A percentile compares a stretch with the other conserved stretches of the same genome.
phyloP scores from a whole-genome alignment of 768 basidiomycete genomes.

The Amanita inopinata region DNA sequence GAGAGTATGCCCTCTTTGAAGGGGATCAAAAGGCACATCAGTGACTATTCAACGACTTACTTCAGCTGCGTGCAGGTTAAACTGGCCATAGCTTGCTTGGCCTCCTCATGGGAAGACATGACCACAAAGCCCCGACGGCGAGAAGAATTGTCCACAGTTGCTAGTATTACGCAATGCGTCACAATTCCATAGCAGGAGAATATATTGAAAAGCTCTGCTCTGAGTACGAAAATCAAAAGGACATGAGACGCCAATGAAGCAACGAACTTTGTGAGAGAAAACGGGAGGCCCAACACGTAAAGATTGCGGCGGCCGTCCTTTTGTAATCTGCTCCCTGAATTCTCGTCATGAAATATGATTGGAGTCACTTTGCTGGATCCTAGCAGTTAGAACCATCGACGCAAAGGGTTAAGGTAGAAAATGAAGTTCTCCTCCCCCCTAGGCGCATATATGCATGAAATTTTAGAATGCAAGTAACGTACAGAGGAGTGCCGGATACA shows the following conservation, averaged over 20 bases:
- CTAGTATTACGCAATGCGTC: slow-evolving; percentile 70
- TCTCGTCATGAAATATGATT: slow-evolving; percentile 17
- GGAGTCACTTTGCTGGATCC: slow-evolving; percentile 29
- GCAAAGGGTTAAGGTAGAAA: background rate
- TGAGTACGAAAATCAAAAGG: slow-evolving; percentile 12
- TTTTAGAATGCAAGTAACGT: slow-evolving; percentile 20
- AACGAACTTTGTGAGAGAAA: slow-evolving; percentile 66
- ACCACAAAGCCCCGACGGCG: slow-evolving; percentile 78
- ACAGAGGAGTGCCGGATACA: slow-evolving; percentile 46
- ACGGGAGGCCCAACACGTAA: slow-evolving; percentile 78
- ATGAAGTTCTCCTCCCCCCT: slow-evolving; percentile 13
- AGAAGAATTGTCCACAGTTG: slow-evolving; percentile 77
- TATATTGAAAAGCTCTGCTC: slow-evolving; percentile 47
- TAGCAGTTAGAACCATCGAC: background rate
- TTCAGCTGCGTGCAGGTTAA: slow-evolving; percentile 63
- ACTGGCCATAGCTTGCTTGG: slow-evolving; percentile 54
- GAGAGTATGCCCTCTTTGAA: slow-evolving; percentile 54
- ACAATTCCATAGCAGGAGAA: slow-evolving; percentile 63
- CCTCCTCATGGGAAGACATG: slow-evolving; percentile 67
- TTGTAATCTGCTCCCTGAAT: slow-evolving; percentile 11
- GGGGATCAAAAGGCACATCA: background rate
- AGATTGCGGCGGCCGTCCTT: slow-evolving; percentile 62
- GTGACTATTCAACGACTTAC: slow-evolving; percentile 24
- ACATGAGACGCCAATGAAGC: background rate
- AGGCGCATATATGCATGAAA: slow-evolving; percentile 15